Evolutionary conservation across 768 basidiomycete genomes (phyloP), one percentile per base, ranked within the genome.

Genomic region (Xerocomus brunneocitrinus): DNA sequence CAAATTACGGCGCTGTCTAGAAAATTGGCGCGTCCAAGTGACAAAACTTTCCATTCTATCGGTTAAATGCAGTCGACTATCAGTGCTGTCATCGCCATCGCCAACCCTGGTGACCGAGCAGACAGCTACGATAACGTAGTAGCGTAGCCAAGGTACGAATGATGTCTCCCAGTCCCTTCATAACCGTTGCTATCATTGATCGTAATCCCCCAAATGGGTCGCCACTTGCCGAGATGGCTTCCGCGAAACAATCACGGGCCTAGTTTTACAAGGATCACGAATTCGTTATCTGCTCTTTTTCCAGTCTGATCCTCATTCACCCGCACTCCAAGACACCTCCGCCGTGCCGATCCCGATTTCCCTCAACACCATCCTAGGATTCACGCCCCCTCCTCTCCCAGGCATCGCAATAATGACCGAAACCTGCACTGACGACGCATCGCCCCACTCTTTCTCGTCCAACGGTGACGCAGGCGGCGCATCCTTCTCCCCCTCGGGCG

Each of bases 371-470:
- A 9, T 24, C 12, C 22, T 5, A 14, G 7, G 16, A 38, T 19
- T n/a, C 9, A 24, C 38, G 4, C 43, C 5, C 14, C 28, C 24
- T 32, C 36, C 27, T 30, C 36, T 34, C 50, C 57, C 64, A 13
- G 79, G 76, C 74, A 80, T 75, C 8, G 70, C 61, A 43, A 79
- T 68, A 13, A 72, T 57, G 16, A 79, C 71, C 4, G 73, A 70
- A 13, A 79, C 66, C 47, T 72, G 73, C 32, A 77, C 12, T 13
- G 52, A 64, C 41, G 58, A 40, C 7, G 49, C 52, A 32, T 64
- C 57, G 2, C 28, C 49, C 59, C 53, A 53, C 3, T 16, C 38
- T 1, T 45, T n/a, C 25, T 44, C 58, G 28, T 43, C 40, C 28
- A 25, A 40, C 8, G 25, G 0, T 19, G 51, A 27, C 16, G 14